These are phyloP conservation scores for Psidium guajava DNA, from an alignment of 345 rosid species.

Conservation along the genomic window DNA sequence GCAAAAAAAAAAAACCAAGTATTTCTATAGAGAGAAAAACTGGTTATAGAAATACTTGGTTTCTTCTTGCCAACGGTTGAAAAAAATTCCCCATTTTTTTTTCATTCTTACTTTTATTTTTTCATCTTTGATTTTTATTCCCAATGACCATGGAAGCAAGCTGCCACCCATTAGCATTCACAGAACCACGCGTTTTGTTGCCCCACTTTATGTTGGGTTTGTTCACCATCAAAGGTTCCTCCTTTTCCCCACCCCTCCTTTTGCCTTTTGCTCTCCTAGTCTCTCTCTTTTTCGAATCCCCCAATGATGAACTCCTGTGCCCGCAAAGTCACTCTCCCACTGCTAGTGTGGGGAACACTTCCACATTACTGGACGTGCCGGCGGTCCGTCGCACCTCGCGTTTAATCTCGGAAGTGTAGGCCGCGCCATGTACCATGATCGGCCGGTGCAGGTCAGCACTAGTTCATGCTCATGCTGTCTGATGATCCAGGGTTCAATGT, in stretches of 20 bases:
- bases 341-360: background rate
- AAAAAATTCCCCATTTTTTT: background rate
- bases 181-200: background rate
- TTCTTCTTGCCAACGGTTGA: background rate
- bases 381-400: background rate
- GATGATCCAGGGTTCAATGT: background rate
- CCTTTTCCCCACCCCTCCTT: background rate
- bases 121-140: background rate
- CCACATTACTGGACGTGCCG: background rate
- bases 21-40: background rate
- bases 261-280: background rate
- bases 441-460: fast-evolving
- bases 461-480: background rate
- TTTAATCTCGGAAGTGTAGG: background rate
- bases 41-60: too few species aligned
- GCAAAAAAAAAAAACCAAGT: too few species aligned
- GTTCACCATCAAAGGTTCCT: background rate
- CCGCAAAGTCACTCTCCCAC: background rate
- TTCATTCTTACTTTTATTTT: background rate
- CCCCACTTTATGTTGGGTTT: background rate
- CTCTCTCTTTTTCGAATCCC: background rate
- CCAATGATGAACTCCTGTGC: background rate
- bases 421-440: fast-evolving
- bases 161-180: background rate
- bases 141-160: background rate